phyloP scores from a whole-genome alignment of 257 asterid genomes.

The Nyctanthes arbortristis region DNA sequence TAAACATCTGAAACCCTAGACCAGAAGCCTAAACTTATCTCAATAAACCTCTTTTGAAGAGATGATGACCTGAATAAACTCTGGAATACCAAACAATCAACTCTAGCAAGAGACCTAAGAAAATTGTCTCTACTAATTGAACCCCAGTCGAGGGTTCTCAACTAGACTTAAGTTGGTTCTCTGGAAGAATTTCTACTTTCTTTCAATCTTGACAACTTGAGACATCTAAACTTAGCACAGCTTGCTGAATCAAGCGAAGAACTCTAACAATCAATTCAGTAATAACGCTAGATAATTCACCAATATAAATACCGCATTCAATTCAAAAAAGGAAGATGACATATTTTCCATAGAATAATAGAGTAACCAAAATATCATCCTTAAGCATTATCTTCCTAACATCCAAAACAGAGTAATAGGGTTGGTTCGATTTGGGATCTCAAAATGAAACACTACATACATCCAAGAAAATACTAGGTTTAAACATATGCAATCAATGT shows the following conservation, averaged over 20 bases:
- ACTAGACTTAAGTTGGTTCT: neutral
- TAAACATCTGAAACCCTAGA: neutral
- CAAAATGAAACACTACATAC: neutral
- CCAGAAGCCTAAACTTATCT: neutral
- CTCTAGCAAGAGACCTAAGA: neutral
- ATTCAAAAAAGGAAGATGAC: neutral
- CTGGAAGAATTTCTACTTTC: no score
- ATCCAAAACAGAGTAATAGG: neutral
- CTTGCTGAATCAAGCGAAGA: neutral
- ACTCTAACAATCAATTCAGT: neutral
- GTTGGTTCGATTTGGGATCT: neutral
- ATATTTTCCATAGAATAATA: neutral
- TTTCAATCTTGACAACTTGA: neutral
- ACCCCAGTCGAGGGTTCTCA: neutral
- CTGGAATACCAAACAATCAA: neutral
- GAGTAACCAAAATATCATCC: neutral
- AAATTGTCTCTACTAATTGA: neutral
- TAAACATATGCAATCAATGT: neutral
- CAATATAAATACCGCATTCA: neutral
- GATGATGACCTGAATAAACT: neutral
- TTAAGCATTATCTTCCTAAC: neutral
- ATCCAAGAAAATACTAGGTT: neutral
- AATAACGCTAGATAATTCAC: neutral
- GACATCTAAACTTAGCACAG: neutral
- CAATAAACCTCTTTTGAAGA: neutral